Percentiles rank a stretch among this genome's conserved stretches.
Conservation (phyloP, 768 basidiomycete genomes). For the Hirschioporus abietinus region DNA sequence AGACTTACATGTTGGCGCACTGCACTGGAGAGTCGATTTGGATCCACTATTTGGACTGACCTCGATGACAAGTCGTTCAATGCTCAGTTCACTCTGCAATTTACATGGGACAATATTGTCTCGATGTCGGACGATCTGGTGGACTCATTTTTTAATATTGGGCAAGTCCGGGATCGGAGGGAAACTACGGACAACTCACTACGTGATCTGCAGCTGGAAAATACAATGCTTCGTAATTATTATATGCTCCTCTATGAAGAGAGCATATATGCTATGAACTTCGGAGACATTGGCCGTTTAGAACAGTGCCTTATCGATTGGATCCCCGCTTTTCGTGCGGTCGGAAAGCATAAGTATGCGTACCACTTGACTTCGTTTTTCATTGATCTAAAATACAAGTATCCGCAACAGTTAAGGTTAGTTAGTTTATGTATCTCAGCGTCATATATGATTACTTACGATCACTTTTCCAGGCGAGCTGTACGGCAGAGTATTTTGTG, state of each 20-base stretch:
- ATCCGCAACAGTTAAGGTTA: conserved; percentile 14
- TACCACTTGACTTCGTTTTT: conserved; percentile 20
- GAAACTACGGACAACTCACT: not conserved
- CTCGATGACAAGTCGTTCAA: conserved; percentile 5
- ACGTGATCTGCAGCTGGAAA: conserved; percentile 30
- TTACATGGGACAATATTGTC: conserved; percentile 17
- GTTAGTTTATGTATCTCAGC: too few species aligned
- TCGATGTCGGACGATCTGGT: conserved; percentile 21
- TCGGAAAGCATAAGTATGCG: conserved; percentile 32
- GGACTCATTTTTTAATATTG: conserved; percentile 15
- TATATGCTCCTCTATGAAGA: conserved; percentile 38
- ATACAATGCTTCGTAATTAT: conserved; percentile 26
- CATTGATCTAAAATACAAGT: conserved; percentile 18
- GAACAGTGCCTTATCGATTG: conserved; percentile 23
- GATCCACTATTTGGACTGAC: too few species aligned
- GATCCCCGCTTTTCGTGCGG: conserved; percentile 24
- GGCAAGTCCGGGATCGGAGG: not conserved
- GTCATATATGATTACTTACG: too few species aligned
- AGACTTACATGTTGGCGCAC: conserved; percentile 27
- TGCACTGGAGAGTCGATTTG: conserved; percentile 12
- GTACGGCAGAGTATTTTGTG: conserved; percentile 21
- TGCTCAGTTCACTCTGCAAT: conserved; percentile 18
- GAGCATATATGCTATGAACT: conserved; percentile 28
- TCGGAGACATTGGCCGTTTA: conserved; percentile 29
- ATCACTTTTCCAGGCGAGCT: too few species aligned